Base-by-base conservation (phyloP, 495 filamentous ascomycete genomes). In the Poronia punctata region DNA sequence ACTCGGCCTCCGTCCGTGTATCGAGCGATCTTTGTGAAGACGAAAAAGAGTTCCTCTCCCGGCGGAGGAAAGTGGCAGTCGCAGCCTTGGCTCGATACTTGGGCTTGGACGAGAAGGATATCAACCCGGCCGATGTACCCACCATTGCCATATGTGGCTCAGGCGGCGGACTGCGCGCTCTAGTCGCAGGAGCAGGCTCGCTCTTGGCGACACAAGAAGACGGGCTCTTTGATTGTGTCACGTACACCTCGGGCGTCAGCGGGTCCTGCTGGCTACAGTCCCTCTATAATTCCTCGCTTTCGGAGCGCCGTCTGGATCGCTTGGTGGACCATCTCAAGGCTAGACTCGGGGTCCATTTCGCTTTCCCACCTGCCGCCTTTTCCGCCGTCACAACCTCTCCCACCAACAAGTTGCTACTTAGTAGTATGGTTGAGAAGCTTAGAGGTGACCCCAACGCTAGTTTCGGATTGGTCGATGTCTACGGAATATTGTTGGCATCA, bases 211-310 rank as follows among this genome's bases (percentile, higher is more conserved):
- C 87, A 4, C 72, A 83, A 18, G 85, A 95, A 60, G 79, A 82
- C 33, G 92, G 92, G 0, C 67, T 98, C 0, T 94, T 92, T 58
- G 87, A 95, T 56, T 95, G 89, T 58, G 75, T 83, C 0, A 98
- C 88, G 0, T 98, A 98, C 53, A 89, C 87, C 1, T 86, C 92
- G 17, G 92, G 92, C 6, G 92, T 98, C 11, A 90, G 84, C 53
- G 92, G 92, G 3, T 92, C 85, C 48, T 96, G 92, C 58, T 98
- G 92, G 92, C 66, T 96, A 21, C 89, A 96, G 60, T 72, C 86
- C 2, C 69, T 98, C 7, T 96, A 84, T 56, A 80, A 88, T 49
- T 94, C 89, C n/a, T 83, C 84, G 2, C 67, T 98, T n/a, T 69
- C 79, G 0, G 66, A 62, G 4, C 66, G 74, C 35, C 72, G 75